Evolutionary conservation across 441 rosid genomes (phyloP).

Genomic region (Populus hybrid): DNA sequence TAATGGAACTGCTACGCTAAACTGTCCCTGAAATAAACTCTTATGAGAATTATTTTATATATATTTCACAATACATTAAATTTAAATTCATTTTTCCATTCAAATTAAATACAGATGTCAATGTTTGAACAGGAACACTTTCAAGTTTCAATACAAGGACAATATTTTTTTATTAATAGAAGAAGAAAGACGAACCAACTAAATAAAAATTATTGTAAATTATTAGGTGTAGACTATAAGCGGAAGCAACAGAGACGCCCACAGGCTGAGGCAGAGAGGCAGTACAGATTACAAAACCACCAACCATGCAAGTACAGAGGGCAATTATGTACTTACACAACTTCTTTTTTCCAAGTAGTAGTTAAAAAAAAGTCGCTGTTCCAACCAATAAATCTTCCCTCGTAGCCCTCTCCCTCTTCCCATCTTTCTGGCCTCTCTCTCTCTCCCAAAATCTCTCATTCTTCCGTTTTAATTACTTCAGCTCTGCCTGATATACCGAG

Average conservation of each 20-base stretch:
- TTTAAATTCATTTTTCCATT: too few species aligned
- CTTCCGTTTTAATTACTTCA: not conserved
- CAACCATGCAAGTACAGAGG: constrained; percentile 19
- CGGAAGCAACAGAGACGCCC: not conserved
- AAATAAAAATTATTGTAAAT: too few species aligned
- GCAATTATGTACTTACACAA: constrained; percentile 5
- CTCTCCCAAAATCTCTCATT: not conserved
- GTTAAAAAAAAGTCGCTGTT: constrained; percentile 31
- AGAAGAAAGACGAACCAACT: not conserved
- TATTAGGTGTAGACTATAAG: not conserved
- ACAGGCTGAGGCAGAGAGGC: not conserved
- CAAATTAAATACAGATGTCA: not conserved
- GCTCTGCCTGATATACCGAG: not conserved
- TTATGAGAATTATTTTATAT: too few species aligned
- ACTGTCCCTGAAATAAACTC: too few species aligned
- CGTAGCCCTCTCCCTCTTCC: constrained; percentile 9
- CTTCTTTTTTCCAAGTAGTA: not conserved
- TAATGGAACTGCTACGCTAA: too few species aligned
- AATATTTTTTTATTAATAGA: too few species aligned
- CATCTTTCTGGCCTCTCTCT: not conserved
- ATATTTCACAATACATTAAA: too few species aligned
- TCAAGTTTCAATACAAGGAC: too few species aligned
- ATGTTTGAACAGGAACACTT: not conserved
- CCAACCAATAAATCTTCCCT: constrained; percentile 22
- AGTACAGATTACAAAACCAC: constrained; percentile 18